phyloP scores from a whole-genome alignment of 192 early-diverging fungal genomes.

The Gigaspora rosea region DNA sequence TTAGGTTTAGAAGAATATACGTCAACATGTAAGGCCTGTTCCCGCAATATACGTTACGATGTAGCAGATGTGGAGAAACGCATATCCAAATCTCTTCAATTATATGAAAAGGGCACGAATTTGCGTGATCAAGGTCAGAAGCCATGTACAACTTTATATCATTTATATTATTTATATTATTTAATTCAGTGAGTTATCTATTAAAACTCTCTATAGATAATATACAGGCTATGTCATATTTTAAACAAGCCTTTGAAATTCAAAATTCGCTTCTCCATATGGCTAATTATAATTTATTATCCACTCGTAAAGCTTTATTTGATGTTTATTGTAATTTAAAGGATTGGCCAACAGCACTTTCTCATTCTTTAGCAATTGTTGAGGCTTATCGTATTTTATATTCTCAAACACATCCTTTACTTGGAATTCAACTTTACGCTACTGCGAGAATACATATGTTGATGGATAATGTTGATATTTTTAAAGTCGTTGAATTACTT shows the following conservation, averaged over 20 bases:
- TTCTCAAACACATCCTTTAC: conserved; percentile 17
- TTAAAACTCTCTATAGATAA: conserved; percentile 4
- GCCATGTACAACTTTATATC: no score
- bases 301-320: conserved; percentile 16
- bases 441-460: conserved; percentile 23
- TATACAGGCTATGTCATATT: background rate
- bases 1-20: conserved; percentile 11
- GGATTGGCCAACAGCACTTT: conserved; percentile 17
- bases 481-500: background rate
- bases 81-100: background rate
- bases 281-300: conserved; percentile 17
- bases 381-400: conserved; percentile 15
- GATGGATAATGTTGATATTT: background rate
- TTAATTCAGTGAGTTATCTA: background rate
- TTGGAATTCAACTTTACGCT: conserved; percentile 12
- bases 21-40: conserved; percentile 12
- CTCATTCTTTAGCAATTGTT: conserved; percentile 15
- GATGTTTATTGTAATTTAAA: conserved; percentile 6
- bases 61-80: conserved; percentile 10
- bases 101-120: conserved; percentile 19
- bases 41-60: conserved; percentile 4
- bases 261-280: conserved; percentile 22
- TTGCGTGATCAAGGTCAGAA: background rate
- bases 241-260: conserved; percentile 21
- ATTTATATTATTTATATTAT: background rate